Evolutionary conservation across 2,329 filamentous ascomycete genomes (phyloP).

Genomic region (Exophiala viscosa): DNA sequence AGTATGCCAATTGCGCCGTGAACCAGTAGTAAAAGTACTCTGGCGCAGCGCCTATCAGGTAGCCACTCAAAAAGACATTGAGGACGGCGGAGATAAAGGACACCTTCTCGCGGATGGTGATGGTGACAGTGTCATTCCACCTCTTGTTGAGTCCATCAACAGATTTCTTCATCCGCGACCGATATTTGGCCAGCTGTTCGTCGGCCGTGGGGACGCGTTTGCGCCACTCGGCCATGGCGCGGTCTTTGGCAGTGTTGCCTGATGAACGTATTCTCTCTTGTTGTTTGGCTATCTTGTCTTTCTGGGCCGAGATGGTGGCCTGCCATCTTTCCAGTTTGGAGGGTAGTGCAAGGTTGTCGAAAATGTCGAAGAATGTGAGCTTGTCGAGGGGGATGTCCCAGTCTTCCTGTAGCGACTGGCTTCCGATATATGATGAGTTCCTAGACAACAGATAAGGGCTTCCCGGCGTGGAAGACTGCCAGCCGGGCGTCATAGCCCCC

Average conservation of each 20-base stretch:
- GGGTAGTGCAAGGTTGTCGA: constrained; percentile 87
- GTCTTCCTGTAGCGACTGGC: constrained; percentile 81
- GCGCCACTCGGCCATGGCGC: constrained; percentile 90
- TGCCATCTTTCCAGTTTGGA: constrained; percentile 90
- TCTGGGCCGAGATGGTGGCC: constrained; percentile 74
- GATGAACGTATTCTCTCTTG: constrained; percentile 64
- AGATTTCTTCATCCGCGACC: constrained; percentile 76
- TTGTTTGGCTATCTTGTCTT: constrained; percentile 77
- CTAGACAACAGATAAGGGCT: constrained; percentile 60
- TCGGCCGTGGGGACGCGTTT: constrained; percentile 80
- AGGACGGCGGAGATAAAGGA: constrained; percentile 94
- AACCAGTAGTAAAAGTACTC: constrained; percentile 93
- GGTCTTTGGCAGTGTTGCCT: constrained; percentile 74
- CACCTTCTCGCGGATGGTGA: constrained; percentile 87
- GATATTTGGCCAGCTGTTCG: constrained; percentile 88
- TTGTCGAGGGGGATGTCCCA: constrained; percentile 85
- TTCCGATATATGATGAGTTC: constrained; percentile 76
- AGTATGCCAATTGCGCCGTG: constrained; percentile 79
- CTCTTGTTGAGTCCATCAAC: constrained; percentile 81
- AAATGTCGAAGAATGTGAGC: constrained; percentile 83
- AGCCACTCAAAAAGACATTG: constrained; percentile 96
- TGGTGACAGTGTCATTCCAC: constrained; percentile 86
- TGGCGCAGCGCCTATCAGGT: constrained; percentile 80
- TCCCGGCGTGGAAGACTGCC: constrained; percentile 43
- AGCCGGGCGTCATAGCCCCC: constrained; percentile 38